Evolutionary conservation across 225 moss, liverwort and hornwort species (phyloP).

Genomic region (Physcomitrium patens): DNA sequence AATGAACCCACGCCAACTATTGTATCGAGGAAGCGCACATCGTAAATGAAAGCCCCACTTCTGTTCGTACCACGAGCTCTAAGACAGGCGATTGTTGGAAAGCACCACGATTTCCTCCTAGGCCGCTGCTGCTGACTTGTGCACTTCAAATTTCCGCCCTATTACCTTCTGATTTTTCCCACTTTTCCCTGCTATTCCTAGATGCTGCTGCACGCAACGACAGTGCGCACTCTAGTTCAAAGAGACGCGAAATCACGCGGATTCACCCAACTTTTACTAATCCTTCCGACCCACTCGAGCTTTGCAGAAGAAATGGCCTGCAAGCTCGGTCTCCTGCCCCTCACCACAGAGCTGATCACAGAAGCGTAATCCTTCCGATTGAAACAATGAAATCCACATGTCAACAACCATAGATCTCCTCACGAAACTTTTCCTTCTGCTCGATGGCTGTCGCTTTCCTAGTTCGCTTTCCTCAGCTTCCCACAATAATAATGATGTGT

Average conservation of each 20-base stretch:
- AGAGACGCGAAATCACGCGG: neutral
- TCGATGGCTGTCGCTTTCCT: conserved; percentile 15
- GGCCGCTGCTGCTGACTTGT: neutral
- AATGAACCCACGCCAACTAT: neutral
- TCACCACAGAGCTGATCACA: conserved; percentile 1
- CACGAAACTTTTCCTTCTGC: conserved; percentile 17
- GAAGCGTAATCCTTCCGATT: conserved; percentile 16
- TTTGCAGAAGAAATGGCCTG: neutral
- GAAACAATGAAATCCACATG: conserved; percentile 11
- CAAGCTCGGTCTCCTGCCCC: conserved; percentile 2
- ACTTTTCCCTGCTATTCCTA: neutral
- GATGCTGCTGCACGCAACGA: conserved; percentile 12
- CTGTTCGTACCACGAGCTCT: conserved; percentile 18
- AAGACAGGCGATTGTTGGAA: conserved; percentile 7
- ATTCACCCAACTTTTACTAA: conserved; percentile 5
- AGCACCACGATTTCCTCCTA: conserved; percentile 1
- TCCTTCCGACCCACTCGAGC: conserved; percentile 16
- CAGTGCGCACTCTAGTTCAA: neutral
- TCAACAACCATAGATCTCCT: conserved; percentile 11
- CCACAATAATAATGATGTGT: conserved; percentile 19
- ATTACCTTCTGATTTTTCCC: neutral
- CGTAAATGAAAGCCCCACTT: neutral
- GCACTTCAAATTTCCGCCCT: neutral
- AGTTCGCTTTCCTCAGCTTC: conserved; percentile 15
- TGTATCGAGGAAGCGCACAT: neutral